phyloP scores from a whole-genome alignment of 164 flowering plant genomes.

The Vitis rotundifolia region DNA sequence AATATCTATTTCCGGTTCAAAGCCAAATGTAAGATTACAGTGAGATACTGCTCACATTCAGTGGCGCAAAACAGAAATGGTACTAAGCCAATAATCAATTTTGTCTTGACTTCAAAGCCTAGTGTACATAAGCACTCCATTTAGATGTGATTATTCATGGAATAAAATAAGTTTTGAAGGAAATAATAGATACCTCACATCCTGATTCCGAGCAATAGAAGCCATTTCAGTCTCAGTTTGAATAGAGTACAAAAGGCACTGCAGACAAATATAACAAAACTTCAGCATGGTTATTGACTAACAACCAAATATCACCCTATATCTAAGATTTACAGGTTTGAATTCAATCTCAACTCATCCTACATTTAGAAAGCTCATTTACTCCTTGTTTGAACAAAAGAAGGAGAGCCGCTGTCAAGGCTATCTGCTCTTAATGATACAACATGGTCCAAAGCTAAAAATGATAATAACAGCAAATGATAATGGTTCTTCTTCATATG shows the following conservation, averaged over 20 bases:
- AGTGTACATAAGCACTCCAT: background rate
- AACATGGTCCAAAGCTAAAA: too few species aligned
- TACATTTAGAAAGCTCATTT: background rate
- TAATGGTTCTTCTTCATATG: too few species aligned
- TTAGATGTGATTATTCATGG: background rate
- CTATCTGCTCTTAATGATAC: too few species aligned
- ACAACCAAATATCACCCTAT: background rate
- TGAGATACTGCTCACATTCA: background rate
- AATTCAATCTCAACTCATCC: background rate
- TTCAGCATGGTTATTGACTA: background rate
- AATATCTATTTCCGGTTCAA: background rate
- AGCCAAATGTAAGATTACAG: background rate
- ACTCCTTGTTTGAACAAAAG: too few species aligned
- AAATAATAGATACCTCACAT: conserved; percentile 7
- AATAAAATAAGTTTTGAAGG: background rate
- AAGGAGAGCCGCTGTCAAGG: too few species aligned
- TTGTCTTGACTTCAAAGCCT: background rate
- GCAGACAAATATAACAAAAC: conserved; percentile 16
- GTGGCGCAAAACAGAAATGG: too few species aligned
- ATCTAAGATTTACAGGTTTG: background rate
- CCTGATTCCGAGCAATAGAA: background rate
- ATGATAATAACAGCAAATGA: too few species aligned
- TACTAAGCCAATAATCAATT: background rate
- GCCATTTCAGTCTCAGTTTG: conserved; percentile 19
- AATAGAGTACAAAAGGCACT: conserved; percentile 48